phyloP scores from a whole-genome alignment of 768 basidiomycete species.

The Psilocybe cyanescens region DNA sequence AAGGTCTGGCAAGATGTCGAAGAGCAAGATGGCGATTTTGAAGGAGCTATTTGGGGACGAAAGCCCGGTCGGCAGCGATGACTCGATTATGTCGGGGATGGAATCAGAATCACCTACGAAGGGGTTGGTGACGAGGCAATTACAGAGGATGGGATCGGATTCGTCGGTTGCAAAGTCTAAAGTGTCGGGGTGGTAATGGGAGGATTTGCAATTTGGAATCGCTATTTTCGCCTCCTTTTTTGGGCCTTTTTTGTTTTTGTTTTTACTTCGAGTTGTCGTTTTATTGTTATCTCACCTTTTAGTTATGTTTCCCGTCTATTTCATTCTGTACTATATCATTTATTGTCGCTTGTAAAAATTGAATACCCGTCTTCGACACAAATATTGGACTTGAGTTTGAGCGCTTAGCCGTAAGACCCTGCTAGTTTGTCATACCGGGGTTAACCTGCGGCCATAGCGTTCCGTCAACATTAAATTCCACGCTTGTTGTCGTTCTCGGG shows the following conservation, averaged over 20 bases:
- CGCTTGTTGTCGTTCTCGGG: too few relatives aligned
- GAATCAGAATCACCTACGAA: slow-evolving; percentile 32
- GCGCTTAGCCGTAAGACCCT: too few relatives aligned
- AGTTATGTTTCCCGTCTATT: background rate
- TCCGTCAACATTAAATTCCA: too few relatives aligned
- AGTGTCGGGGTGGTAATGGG: background rate
- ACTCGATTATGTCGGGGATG: slow-evolving; percentile 20
- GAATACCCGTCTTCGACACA: too few relatives aligned
- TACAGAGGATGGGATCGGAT: slow-evolving; percentile 17
- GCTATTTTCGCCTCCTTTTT: background rate
- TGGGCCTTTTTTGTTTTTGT: background rate
- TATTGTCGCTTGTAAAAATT: background rate
- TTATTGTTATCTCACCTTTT: too few relatives aligned
- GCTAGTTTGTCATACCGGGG: too few relatives aligned
- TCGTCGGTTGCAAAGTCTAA: background rate
- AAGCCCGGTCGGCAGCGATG: slow-evolving; percentile 27
- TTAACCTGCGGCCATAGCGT: too few relatives aligned
- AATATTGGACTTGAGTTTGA: too few relatives aligned
- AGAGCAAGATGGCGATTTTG: slow-evolving; percentile 4
- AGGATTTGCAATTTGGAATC: too few relatives aligned
- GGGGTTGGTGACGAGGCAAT: slow-evolving; percentile 22
- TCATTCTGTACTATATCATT: background rate
- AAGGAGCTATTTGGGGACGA: slow-evolving; percentile 21
- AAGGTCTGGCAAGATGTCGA: background rate
- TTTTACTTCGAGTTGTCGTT: background rate